Base-by-base conservation (phyloP, 495 filamentous ascomycete genomes). In the Neurospora africana region DNA sequence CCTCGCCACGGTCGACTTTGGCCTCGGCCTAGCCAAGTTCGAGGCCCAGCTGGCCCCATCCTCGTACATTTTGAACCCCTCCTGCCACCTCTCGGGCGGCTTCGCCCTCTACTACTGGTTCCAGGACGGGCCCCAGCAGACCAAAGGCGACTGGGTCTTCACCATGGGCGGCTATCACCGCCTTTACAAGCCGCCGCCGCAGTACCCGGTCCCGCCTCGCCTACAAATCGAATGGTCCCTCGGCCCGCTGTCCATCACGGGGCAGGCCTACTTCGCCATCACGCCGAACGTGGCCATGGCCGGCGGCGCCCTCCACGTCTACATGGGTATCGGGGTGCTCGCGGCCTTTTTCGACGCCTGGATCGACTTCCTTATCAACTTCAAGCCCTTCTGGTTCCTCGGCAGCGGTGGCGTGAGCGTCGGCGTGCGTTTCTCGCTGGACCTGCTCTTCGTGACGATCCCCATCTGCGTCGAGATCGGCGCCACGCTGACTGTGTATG, bases 121-220 rank as follows among this genome's bases (percentile, higher is more conserved):
- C 71, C 0, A 40, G 39, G 39, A 40, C 39, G 75, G 73, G 21
- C 21, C 58, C 6, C 11, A 21, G 36, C 33, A 35, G 27, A 53
- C 33, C 23, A 33, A 58, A 8, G 86, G 86, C 35, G 81, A 87
- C 72, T 87, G 79, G 76, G 85, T 87, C 13, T 86, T 88, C 72
- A 83, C 83, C 9, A 71, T 88, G 10, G 86, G 87, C 19, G 86
- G 86, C 9, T 87, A 84, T 73, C 83, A 87, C 75, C 78, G 27
- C 0, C 77, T 78, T 0, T 89, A 79, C 76, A 70, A 71, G 17
- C 33, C 47, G 0, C 86, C 85, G 0, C 2, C 35, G 0, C 70
- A 80, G 19, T 88, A 85, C 75, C 86, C 86, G 0, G 74, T 76
- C 21, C 84, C 84, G 0, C 73, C 77, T 3, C 79, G 87, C 11